Percentiles rank a stretch among this genome's conserved stretches.
phyloP scores from a whole-genome alignment of 2,329 filamentous ascomycete species.

The Pseudophaeomoniella oleicola region DNA sequence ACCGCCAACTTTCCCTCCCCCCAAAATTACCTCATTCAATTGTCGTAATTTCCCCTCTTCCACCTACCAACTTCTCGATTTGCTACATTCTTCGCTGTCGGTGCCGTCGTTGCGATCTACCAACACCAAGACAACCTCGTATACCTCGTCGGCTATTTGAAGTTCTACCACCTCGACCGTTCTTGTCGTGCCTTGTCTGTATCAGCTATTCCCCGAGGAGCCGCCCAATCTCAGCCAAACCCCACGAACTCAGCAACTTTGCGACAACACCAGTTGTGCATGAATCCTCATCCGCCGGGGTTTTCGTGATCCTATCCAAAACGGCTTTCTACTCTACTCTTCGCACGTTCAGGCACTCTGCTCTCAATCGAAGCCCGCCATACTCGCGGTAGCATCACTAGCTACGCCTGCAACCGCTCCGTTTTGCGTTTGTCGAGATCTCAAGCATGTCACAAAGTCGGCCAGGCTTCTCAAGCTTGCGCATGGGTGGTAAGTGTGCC shows the following conservation, averaged over 20 bases:
- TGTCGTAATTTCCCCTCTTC: no score
- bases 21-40: no score
- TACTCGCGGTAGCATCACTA: conserved; percentile 24
- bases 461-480: conserved; percentile 76
- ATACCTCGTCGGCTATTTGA: no score
- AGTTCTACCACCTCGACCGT: no score
- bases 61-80: no score
- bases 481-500: conserved; percentile 89
- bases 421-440: conserved; percentile 12
- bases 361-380: conserved; percentile 29
- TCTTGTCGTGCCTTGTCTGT: no score
- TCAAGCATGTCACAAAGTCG: conserved; percentile 73
- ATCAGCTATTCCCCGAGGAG: not conserved
- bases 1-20: no score
- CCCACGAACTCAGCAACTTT: not conserved
- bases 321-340: conserved; percentile 35
- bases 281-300: not conserved
- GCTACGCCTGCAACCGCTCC: conserved; percentile 8
- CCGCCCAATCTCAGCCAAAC: not conserved
- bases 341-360: conserved; percentile 25
- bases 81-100: no score
- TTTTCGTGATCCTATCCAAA: conserved; percentile 28
- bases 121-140: no score
- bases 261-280: not conserved
- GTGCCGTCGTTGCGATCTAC: no score